Percentiles rank a stretch among this genome's conserved stretches.
Evolutionary conservation across 2,329 filamentous ascomycete genomes (phyloP).

Genomic region (Beauveria brongniartii): DNA sequence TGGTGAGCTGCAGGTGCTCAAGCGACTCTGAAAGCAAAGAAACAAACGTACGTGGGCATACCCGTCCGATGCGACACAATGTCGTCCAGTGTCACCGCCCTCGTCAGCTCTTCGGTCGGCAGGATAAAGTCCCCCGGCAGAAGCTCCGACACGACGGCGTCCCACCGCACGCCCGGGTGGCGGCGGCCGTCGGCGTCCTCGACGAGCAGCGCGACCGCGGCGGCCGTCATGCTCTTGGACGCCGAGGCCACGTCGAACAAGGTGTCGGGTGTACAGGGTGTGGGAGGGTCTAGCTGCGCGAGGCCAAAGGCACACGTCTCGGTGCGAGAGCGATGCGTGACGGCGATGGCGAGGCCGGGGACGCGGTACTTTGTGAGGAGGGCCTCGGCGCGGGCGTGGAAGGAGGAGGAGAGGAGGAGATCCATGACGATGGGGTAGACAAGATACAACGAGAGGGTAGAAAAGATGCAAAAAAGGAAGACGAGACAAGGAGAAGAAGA

Average conservation of each 20-base stretch:
- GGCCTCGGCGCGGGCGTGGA: constrained; percentile 5
- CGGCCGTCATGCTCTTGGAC: constrained; percentile 21
- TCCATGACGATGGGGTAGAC: constrained; percentile 1
- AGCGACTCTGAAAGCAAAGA: background rate
- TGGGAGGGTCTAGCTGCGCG: constrained; percentile 14
- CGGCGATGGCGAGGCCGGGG: constrained; percentile 19
- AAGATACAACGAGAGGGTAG: background rate
- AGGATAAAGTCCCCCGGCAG: constrained; percentile 21
- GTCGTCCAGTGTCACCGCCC: constrained; percentile 18
- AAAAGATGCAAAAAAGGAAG: background rate
- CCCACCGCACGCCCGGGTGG: constrained; percentile 18
- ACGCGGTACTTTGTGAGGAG: constrained; percentile 14
- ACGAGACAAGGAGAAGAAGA: too few relatives aligned
- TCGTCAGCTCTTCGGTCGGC: constrained; percentile 14
- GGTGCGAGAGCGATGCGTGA: background rate
- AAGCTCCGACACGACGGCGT: constrained; percentile 18
- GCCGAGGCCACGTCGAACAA: constrained; percentile 21
- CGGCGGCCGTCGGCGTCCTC: constrained; percentile 14
- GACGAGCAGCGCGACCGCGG: constrained; percentile 18
- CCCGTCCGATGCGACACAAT: constrained; percentile 20
- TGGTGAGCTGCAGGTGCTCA: too few relatives aligned
- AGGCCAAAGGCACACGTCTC: constrained; percentile 19
- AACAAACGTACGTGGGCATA: constrained; percentile 15
- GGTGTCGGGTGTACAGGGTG: constrained; percentile 18
- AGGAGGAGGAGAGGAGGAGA: constrained; percentile 1